Base-by-base conservation (phyloP, 1,139 yeast genomes). In the Arxiozyma bovina region DNA sequence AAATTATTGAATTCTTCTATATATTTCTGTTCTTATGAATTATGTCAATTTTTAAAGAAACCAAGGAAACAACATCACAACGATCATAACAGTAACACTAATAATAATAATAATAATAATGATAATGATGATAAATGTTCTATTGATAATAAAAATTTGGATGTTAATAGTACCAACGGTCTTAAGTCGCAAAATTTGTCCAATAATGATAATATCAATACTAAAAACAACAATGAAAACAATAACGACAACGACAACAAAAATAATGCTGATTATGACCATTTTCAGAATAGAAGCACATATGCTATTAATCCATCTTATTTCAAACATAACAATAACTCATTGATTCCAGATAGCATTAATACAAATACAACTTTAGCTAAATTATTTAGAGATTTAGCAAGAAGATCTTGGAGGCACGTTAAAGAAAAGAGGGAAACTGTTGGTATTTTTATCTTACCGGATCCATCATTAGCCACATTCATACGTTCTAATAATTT, bases 361-460 rank as follows among this genome's bases (percentile, higher is more conserved):
- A 65, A 63, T 50, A 62, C 63, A 27, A 63, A 64, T 45, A 67
- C 84, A 61, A 77, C 90, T 8, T 73, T 87, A 54, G 78, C 81
- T 41, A 87, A 88, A 67, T 76, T 91, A 40, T 79, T 89, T 40
- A 81, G 98, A 63, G 96, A 90, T 65, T 71, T 93, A 57, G 94
- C 96, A 3, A 80, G 98, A 69, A 80, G 96, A 61, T 85, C 96
- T 3, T 93, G 99, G 99, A 80, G 79, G 63, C 96, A 90, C 67
- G 76, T 85, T 0, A 65, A 66, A 9, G 66, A 70, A n/a, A 38
- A 50, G 20, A 75, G 77, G 60, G 88, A 82, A 56, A 79, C 84
- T 0, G 79, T 87, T 42, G 84, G 85, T 4, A 75, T 87, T 60
- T 76, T 83, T 58, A 77, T 82, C 46, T 65, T 87, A 51, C 93